phyloP scores from a whole-genome alignment of 371 early-diverging fungal species.

The Apophysomyces elegans region DNA sequence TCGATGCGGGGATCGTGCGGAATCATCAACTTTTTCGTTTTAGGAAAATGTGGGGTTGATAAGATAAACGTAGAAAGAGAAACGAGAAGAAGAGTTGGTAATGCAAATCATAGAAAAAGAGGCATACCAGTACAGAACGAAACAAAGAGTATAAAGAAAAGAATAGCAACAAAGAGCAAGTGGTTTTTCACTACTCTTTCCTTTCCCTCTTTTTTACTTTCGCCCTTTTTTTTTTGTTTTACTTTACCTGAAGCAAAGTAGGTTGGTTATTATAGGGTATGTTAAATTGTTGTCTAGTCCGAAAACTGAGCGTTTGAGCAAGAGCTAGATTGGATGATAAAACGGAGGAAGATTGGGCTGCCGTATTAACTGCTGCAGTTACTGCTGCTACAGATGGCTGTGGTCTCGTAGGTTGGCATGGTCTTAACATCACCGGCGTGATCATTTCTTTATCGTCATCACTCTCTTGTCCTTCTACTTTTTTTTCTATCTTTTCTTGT shows the following conservation, averaged over 20 bases:
- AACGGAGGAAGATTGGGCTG: background rate
- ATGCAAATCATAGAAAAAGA: too few species aligned
- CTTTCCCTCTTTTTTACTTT: too few species aligned
- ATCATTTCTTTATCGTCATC: slow-evolving; percentile 8
- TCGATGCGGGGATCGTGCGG: slow-evolving; percentile 60
- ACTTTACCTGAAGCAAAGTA: slow-evolving; percentile 34
- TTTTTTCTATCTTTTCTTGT: background rate
- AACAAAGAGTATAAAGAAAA: too few species aligned
- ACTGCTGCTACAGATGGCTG: too few species aligned
- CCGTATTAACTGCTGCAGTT: too few species aligned
- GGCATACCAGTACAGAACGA: too few species aligned
- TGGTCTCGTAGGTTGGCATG: background rate
- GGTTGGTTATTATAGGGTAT: slow-evolving; percentile 35
- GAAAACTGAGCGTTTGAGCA: slow-evolving; percentile 33
- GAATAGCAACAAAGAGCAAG: too few species aligned
- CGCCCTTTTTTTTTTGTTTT: background rate
- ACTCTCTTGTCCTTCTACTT: background rate
- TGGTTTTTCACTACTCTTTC: too few species aligned
- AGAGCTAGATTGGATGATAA: slow-evolving; percentile 30
- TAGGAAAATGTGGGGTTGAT: background rate
- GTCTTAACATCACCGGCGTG: slow-evolving; percentile 6
- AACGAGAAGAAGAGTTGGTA: too few species aligned
- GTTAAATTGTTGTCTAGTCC: slow-evolving; percentile 29
- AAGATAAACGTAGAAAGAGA: background rate
- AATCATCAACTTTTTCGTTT: slow-evolving; percentile 29